These are phyloP conservation scores for Raffaelea albimanens DNA, from an alignment of 2,329 filamentous ascomycete species.

Conservation along the genomic window DNA sequence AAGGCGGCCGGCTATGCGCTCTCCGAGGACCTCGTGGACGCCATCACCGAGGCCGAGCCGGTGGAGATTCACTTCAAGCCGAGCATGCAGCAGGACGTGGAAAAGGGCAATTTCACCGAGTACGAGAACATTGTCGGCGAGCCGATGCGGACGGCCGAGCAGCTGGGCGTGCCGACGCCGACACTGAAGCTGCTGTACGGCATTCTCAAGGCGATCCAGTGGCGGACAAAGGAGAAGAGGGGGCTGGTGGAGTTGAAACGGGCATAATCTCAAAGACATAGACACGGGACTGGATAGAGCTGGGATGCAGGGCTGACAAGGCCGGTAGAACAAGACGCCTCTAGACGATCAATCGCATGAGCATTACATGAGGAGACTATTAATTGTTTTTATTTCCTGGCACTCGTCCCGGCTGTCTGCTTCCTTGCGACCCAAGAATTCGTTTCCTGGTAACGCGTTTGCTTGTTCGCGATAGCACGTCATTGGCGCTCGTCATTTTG, in stretches of 20 bases:
- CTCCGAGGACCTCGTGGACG: slow-evolving; percentile 30
- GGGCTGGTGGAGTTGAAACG: slow-evolving; percentile 20
- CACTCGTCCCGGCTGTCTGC: no score
- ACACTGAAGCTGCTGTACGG: slow-evolving; percentile 38
- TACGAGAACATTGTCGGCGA: slow-evolving; percentile 47
- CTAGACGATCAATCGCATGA: no score
- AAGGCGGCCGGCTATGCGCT: slow-evolving; percentile 32
- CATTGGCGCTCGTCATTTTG: no score
- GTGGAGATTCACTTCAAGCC: slow-evolving; percentile 38
- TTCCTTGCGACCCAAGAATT: no score
- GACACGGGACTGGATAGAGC: no score
- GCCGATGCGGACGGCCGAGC: slow-evolving; percentile 40
- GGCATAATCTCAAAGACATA: no score
- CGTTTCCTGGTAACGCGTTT: no score
- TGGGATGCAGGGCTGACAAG: no score
- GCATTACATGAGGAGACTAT: no score
- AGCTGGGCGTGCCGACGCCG: slow-evolving; percentile 37
- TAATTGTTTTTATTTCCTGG: no score
- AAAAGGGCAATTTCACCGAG: slow-evolving; percentile 46
- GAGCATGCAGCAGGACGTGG: slow-evolving; percentile 43
- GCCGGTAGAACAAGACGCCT: no score
- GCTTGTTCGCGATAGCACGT: no score
- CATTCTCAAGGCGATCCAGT: slow-evolving; percentile 37
- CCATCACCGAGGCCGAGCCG: slow-evolving; percentile 37
- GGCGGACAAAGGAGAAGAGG: slow-evolving; percentile 33